These are phyloP conservation scores for Acorus gramineus DNA, from an alignment of 106 monocot species.

Conservation along the genomic window DNA sequence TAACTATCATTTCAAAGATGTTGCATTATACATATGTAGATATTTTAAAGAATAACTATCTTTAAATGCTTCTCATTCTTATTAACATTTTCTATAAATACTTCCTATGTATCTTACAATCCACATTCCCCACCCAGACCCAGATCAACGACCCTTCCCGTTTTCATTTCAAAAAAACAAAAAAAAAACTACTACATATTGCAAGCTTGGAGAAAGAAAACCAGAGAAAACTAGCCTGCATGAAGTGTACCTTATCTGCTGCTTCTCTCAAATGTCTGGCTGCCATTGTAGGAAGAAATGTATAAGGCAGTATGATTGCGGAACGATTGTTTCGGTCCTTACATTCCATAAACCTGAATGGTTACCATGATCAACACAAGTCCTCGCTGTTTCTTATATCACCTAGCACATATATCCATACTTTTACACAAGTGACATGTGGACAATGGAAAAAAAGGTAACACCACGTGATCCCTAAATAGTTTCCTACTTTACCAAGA, in stretches of 20 bases:
- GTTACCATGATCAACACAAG: slow-evolving; percentile 48
- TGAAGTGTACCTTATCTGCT: slow-evolving; percentile 53
- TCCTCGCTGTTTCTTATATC: slow-evolving; percentile 17
- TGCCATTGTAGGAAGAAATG: slow-evolving; percentile 79
- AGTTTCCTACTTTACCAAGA: slow-evolving; percentile 52
- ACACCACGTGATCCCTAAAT: neutral
- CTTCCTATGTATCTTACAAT: too few relatives aligned
- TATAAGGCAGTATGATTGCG: slow-evolving; percentile 68
- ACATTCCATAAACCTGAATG: slow-evolving; percentile 98
- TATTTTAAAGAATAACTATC: too few relatives aligned
- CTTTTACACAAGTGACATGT: slow-evolving; percentile 4
- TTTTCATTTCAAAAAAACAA: too few relatives aligned
- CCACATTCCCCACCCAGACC: too few relatives aligned
- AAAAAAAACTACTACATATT: too few relatives aligned
- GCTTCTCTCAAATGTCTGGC: slow-evolving; percentile 55
- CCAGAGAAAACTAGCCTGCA: too few relatives aligned
- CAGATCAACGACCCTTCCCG: too few relatives aligned
- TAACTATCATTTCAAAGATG: too few relatives aligned
- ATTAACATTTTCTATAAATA: too few relatives aligned
- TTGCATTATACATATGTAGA: too few relatives aligned
- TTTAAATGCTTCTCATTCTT: too few relatives aligned
- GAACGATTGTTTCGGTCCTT: slow-evolving; percentile 79
- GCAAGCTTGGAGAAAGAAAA: too few relatives aligned
- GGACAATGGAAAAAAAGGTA: neutral
- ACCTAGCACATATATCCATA: slow-evolving; percentile 39